Base-by-base conservation (phyloP, 1,139 yeast species). In the Scheffersomyces segobiensis region DNA sequence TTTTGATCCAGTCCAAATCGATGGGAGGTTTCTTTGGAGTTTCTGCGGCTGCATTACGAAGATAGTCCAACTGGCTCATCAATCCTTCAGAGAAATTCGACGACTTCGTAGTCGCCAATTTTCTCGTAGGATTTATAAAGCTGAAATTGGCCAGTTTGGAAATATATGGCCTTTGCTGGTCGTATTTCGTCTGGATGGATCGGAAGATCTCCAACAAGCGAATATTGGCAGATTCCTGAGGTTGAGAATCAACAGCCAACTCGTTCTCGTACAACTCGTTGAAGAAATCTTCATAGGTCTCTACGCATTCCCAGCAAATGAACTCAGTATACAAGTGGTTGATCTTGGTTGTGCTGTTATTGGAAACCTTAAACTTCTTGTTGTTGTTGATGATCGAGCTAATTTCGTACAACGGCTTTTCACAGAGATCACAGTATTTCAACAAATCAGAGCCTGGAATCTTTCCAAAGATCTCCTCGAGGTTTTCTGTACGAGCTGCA, bases 301-400 rank as follows among this genome's bases (percentile, higher is more conserved):
- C 86, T 14, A 87, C 83, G 64, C 93, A 88, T 57, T 82, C 83
- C 56, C 84, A 83, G 66, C 93, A 88, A 1, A 88, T 87, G 62
- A 88, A 84, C 62, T 87, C 91, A 47, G 76, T 76, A 63, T 74
- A 78, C 14, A 63, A 57, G 54, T 64, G 60, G 49, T 60, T 59
- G 32, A 65, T 60, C 47, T 46, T 26, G 18, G 50, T 47, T 18
- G 54, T 19, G 46, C 20, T 24, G 42, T 48, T 46, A 53, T 22
- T 18, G 20, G 58, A 46, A 55, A 53, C 59, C 53, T 63, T 62
- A 61, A 56, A 56, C 58, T 63, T 64, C 52, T 67, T 60, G 55
- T 68, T 62, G 59, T 65, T 69, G 61, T 71, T 72, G 53, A 78
- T 66, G 49, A 83, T 67, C 5, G 87, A 79, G 59, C 89, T 84